Evolutionary conservation across 208 protist species (phyloP).

Genomic region (Dictyostelium gargantuum): DNA sequence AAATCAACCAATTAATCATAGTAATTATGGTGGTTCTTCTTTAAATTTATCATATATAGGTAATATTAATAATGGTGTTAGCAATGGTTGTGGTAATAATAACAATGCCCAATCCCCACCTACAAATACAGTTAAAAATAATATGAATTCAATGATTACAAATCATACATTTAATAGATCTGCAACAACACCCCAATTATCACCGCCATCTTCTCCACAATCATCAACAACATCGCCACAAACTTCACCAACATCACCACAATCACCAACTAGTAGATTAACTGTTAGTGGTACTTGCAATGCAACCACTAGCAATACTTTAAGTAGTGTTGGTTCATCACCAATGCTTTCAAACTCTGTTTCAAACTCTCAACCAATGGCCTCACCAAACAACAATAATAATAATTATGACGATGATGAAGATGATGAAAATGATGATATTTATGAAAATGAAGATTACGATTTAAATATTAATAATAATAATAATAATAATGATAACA

Average conservation of each 20-base stretch:
- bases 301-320: too few relatives aligned
- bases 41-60: neutral
- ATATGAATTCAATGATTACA: neutral
- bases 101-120: neutral
- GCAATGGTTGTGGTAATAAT: too few relatives aligned
- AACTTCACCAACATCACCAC: neutral
- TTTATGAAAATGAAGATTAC: neutral
- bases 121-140: neutral
- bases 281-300: neutral
- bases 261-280: neutral
- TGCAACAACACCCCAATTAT: neutral
- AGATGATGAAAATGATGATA: neutral
- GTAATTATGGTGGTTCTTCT: neutral
- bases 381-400: neutral
- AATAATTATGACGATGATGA: neutral
- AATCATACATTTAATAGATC: constrained; percentile 22
- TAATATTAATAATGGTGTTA: too few relatives aligned
- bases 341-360: neutral
- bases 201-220: neutral
- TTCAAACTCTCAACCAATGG: neutral
- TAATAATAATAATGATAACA: neutral
- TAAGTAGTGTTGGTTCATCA: neutral
- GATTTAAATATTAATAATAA: neutral
- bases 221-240: neutral
- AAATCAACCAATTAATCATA: neutral